phyloP scores from a whole-genome alignment of 176 grass and related monocot genomes.

The Ensete ventricosum region DNA sequence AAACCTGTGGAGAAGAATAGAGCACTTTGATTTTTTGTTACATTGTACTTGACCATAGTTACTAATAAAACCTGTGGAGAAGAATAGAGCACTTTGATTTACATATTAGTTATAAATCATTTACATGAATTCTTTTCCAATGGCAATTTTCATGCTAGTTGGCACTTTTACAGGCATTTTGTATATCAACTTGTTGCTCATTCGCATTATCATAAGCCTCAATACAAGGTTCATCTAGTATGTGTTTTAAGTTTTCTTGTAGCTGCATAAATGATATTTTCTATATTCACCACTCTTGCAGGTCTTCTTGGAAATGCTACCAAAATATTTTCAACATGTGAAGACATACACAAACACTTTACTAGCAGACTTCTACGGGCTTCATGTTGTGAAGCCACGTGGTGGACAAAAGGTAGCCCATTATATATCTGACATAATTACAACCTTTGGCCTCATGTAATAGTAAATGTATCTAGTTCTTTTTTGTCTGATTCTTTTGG shows the following conservation, averaged over 20 bases:
- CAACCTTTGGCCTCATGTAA: background rate
- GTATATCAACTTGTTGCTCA: background rate
- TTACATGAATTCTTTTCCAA: no score
- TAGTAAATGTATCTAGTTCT: no score
- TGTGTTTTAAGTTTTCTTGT: background rate
- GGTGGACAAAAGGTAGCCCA: slow-evolving; percentile 12
- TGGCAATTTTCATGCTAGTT: no score
- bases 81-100: no score
- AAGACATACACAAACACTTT: slow-evolving; percentile 9
- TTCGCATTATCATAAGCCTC: background rate
- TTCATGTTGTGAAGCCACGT: slow-evolving; percentile 17
- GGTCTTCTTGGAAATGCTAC: slow-evolving; percentile 13
- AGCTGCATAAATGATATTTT: background rate
- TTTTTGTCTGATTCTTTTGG: no score
- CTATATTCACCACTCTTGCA: slow-evolving; percentile 4
- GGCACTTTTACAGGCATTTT: no score
- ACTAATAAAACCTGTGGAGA: no score
- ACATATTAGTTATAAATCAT: no score
- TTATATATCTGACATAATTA: background rate
- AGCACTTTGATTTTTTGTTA: no score
- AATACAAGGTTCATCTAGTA: background rate
- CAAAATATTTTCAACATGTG: slow-evolving; percentile 13
- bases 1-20: no score
- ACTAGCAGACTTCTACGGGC: slow-evolving; percentile 10
- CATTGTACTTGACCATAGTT: no score